A percentile compares a stretch with the other conserved stretches of the same genome.
phyloP scores from a whole-genome alignment of 345 rosid genomes.

The Passiflora organensis region DNA sequence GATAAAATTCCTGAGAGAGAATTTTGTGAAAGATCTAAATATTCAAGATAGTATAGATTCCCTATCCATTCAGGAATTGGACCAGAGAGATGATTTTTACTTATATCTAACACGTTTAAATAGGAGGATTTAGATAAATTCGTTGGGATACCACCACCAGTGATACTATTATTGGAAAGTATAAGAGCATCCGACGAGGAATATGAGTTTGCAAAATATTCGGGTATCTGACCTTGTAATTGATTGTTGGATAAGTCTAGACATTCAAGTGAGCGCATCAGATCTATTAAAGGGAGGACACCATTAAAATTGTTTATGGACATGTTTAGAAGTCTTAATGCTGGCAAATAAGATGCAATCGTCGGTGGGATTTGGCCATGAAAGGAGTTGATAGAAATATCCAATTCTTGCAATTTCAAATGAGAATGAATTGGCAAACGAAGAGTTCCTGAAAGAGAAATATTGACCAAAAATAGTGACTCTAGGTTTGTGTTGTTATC shows the following conservation, averaged over 20 bases:
- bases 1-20: slow-evolving; percentile 1
- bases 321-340: neutral
- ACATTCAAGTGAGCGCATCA: neutral
- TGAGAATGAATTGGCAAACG: neutral
- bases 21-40: slow-evolving; percentile 7
- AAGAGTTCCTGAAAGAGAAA: slow-evolving; percentile 5
- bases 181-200: neutral
- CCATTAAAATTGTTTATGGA: slow-evolving; percentile 12
- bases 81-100: slow-evolving; percentile 2
- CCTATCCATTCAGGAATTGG: neutral
- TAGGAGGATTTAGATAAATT: too few species aligned
- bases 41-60: neutral
- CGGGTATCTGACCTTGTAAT: neutral
- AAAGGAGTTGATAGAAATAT: slow-evolving; percentile 6
- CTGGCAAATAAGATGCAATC: slow-evolving; percentile 5
- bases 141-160: neutral
- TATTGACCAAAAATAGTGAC: neutral
- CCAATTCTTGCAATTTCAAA: neutral
- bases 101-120: neutral
- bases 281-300: slow-evolving; percentile 14
- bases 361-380: slow-evolving; percentile 3
- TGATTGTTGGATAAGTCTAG: slow-evolving; percentile 23
- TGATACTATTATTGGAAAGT: neutral
- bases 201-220: neutral
- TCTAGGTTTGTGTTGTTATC: slow-evolving; percentile 19